phyloP scores from a whole-genome alignment of 2,329 filamentous ascomycete species.

The Colletotrichum sp. region DNA sequence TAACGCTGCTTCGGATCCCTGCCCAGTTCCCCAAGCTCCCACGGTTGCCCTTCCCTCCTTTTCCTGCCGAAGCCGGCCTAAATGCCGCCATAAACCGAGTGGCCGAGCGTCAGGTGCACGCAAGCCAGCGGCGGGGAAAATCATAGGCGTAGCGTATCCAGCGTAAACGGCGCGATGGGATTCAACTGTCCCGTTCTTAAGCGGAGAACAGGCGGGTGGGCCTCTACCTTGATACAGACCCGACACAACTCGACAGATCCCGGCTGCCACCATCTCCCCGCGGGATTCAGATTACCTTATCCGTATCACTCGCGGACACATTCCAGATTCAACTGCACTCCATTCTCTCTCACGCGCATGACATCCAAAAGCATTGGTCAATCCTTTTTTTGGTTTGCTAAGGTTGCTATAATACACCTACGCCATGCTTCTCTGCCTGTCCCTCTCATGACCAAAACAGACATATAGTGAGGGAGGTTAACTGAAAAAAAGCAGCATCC shows the following conservation, averaged over 20 bases:
- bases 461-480: constrained; percentile 8
- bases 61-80: constrained; percentile 9
- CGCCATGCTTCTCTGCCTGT: constrained; percentile 19
- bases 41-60: not conserved
- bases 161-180: constrained; percentile 12
- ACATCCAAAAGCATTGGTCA: not conserved
- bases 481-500: constrained; percentile 17
- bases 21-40: not conserved
- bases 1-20: not conserved
- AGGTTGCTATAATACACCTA: constrained; percentile 15
- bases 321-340: not conserved
- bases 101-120: not conserved
- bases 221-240: not conserved
- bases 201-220: not conserved
- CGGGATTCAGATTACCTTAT: not conserved
- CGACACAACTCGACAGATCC: not conserved
- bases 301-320: not conserved
- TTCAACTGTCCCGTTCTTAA: constrained; percentile 1
- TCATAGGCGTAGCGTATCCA: constrained; percentile 3
- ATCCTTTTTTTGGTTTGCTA: not conserved
- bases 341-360: not conserved
- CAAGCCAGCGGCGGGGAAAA: not conserved
- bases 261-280: not conserved
- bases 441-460: constrained; percentile 11
- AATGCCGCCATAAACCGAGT: constrained; percentile 23